phyloP scores from a whole-genome alignment of 176 grass and related monocot genomes.

The Zizania latifolia region DNA sequence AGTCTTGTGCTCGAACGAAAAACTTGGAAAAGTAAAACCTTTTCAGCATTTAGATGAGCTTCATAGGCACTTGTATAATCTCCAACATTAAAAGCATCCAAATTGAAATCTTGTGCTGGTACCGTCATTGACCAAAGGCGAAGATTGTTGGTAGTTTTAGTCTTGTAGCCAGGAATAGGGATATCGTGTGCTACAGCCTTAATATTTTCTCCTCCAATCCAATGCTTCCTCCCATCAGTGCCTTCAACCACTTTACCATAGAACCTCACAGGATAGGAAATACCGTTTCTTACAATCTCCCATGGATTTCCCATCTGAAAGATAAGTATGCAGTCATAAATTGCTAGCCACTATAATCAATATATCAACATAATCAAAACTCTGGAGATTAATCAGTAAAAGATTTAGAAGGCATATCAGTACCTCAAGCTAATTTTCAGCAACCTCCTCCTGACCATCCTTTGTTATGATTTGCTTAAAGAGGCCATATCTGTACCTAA shows the following conservation, averaged over 20 bases:
- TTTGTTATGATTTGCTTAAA: constrained; percentile 96
- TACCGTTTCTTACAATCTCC: constrained; percentile 92
- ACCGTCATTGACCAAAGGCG: constrained; percentile 92
- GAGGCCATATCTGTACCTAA: constrained; percentile 86
- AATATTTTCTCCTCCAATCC: constrained; percentile 98
- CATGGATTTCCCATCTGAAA: constrained; percentile 97
- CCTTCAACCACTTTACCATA: constrained; percentile 89
- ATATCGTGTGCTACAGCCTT: constrained; percentile 81
- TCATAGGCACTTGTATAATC: constrained; percentile 75
- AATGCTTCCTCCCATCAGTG: constrained; percentile 85
- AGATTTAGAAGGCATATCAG: not conserved
- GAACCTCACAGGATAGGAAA: constrained; percentile 86
- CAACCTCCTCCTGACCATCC: constrained; percentile 92
- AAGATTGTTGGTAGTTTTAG: constrained; percentile 83
- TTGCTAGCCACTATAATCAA: not conserved
- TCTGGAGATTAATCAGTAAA: not conserved
- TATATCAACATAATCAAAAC: constrained; percentile 11
- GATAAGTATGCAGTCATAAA: constrained; percentile 17
- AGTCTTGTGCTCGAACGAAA: not conserved
- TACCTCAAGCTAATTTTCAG: constrained; percentile 97
- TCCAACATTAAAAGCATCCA: constrained; percentile 84
- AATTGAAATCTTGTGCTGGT: constrained; percentile 70
- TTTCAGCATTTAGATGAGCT: constrained; percentile 83
- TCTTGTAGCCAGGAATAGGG: constrained; percentile 95
- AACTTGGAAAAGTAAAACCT: constrained; percentile 40